These are phyloP conservation scores for Pseudocercospora ulei DNA, from an alignment of 2,329 filamentous ascomycete species.

Conservation along the genomic window DNA sequence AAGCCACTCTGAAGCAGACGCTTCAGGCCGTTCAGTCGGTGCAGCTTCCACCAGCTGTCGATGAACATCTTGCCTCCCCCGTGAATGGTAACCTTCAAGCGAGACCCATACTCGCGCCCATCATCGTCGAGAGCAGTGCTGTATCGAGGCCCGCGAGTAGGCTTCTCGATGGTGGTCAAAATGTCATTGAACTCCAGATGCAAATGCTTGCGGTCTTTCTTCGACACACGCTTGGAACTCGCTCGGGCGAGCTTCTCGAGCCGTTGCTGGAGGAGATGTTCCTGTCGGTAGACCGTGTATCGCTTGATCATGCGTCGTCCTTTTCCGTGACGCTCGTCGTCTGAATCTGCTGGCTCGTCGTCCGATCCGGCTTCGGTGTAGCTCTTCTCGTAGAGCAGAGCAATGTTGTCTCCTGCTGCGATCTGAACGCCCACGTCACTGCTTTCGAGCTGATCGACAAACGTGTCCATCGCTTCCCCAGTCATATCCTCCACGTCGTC, in stretches of 20 bases:
- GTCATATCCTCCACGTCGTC: constrained; percentile 64
- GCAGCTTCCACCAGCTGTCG: constrained; percentile 65
- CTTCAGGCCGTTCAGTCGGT: constrained; percentile 52
- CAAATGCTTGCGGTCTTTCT: constrained; percentile 57
- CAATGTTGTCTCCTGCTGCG: constrained; percentile 68
- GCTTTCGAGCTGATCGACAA: constrained; percentile 77
- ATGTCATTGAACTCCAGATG: constrained; percentile 59
- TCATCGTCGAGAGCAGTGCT: constrained; percentile 55
- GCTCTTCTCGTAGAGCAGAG: constrained; percentile 68
- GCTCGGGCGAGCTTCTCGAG: constrained; percentile 52
- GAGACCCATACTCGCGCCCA: constrained; percentile 52
- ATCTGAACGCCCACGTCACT: constrained; percentile 63
- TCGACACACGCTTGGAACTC: constrained; percentile 53
- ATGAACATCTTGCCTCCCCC: constrained; percentile 51
- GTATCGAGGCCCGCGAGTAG: constrained; percentile 56
- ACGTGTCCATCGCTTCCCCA: constrained; percentile 64
- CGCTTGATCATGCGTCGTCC: constrained; percentile 47
- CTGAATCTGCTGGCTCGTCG: constrained; percentile 39
- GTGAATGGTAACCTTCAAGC: constrained; percentile 53
- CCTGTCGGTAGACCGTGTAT: constrained; percentile 58
- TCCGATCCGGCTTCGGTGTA: constrained; percentile 51
- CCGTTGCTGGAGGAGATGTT: constrained; percentile 50
- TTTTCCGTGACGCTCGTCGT: constrained; percentile 42
- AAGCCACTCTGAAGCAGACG: constrained; percentile 54
- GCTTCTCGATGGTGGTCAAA: constrained; percentile 56